These are phyloP conservation scores for Pisolithus microcarpus DNA, from an alignment of 768 basidiomycete species.

Conservation along the genomic window DNA sequence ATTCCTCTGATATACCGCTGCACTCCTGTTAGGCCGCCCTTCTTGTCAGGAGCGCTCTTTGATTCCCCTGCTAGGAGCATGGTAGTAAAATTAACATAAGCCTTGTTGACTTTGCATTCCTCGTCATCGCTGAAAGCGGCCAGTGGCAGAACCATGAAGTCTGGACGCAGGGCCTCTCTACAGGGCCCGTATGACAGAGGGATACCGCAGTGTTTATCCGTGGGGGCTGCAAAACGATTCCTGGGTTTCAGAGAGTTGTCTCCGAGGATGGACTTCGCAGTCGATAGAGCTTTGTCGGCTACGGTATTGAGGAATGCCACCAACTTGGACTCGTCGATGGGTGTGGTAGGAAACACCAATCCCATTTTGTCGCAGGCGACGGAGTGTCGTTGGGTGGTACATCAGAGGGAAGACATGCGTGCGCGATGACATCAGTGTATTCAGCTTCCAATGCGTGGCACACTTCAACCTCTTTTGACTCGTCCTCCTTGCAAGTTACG, in stretches of 20 bases:
- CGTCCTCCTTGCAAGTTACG: no score
- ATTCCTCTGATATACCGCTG: neutral
- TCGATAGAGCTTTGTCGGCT: neutral
- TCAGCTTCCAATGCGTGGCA: no score
- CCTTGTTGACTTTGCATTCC: neutral
- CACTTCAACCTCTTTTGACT: no score
- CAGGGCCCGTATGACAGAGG: slow-evolving; percentile 1
- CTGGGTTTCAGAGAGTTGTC: neutral
- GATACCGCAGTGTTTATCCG: neutral
- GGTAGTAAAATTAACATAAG: slow-evolving; percentile 1
- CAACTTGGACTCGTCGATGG: no score
- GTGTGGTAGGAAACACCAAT: no score
- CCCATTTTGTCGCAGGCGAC: no score
- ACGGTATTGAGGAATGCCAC: slow-evolving; percentile 1
- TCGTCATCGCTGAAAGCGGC: neutral
- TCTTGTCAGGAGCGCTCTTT: neutral
- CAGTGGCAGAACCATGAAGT: neutral
- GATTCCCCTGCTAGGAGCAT: neutral
- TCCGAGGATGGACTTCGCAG: neutral
- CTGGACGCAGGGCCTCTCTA: slow-evolving; percentile 1
- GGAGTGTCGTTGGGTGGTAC: no score
- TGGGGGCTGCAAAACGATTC: slow-evolving; percentile 2
- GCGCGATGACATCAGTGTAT: no score
- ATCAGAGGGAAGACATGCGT: no score
- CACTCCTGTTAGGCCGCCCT: neutral